A percentile compares a stretch with the other conserved stretches of the same genome.
phyloP scores from a whole-genome alignment of 352 stramenopile species.

The Phytopythium helicoides region DNA sequence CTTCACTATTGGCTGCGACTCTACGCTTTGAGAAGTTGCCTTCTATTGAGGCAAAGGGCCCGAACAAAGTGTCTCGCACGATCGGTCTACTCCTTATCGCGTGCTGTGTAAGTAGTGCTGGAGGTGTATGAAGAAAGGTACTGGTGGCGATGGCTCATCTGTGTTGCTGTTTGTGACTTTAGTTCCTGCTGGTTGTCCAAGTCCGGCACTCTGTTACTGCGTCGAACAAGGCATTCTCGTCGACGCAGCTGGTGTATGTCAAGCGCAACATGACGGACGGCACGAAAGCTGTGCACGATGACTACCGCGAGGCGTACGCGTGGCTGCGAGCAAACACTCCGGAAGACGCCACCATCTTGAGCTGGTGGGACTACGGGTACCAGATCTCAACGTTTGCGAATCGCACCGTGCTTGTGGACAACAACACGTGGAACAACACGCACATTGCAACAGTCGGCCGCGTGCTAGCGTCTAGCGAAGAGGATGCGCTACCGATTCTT shows the following conservation, averaged over 20 bases:
- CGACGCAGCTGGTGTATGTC: conserved; percentile 73
- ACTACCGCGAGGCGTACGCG: conserved; percentile 82
- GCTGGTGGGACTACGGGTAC: conserved; percentile 89
- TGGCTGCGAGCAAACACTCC: conserved; percentile 78
- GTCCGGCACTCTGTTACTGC: conserved; percentile 61
- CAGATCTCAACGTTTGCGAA: conserved; percentile 82
- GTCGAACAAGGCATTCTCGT: conserved; percentile 75
- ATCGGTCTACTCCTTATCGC: conserved; percentile 51
- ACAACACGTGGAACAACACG: conserved; percentile 98
- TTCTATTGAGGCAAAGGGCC: conserved; percentile 1
- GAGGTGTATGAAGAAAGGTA: background rate
- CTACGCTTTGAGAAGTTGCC: conserved; percentile 22
- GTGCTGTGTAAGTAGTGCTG: conserved; percentile 43
- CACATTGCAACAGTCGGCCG: conserved; percentile 95
- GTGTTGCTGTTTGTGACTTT: conserved; percentile 5
- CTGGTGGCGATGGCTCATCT: conserved; percentile 4
- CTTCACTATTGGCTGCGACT: conserved; percentile 15
- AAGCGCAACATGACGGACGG: conserved; percentile 49
- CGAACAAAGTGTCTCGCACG: conserved; percentile 15
- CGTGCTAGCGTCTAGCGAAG: conserved; percentile 66
- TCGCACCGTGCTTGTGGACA: conserved; percentile 90
- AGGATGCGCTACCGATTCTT: conserved; percentile 68
- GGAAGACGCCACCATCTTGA: conserved; percentile 64
- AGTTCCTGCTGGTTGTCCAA: conserved; percentile 70
- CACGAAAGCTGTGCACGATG: conserved; percentile 50